Percentiles rank a stretch among this genome's conserved stretches.
Evolutionary conservation across 305 asterid genomes (phyloP).

Genomic region (Fraxinus sp.): DNA sequence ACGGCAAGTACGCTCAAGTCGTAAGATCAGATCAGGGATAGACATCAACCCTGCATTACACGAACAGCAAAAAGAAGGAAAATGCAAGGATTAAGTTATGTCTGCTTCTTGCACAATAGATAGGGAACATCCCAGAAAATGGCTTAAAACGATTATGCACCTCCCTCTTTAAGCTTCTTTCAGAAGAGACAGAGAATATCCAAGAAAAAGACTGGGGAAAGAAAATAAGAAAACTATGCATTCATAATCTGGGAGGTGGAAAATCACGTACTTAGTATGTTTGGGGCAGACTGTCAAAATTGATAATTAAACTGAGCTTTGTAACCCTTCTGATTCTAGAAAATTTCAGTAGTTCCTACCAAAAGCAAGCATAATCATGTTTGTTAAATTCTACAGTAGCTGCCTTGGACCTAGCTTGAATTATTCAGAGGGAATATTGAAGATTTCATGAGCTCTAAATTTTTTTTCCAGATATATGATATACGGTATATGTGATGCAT

Average conservation of each 20-base stretch:
- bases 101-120: background rate
- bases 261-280: background rate
- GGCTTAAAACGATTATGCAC: background rate
- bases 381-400: background rate
- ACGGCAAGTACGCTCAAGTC: slow-evolving; percentile 86
- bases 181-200: slow-evolving; percentile 4
- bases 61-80: slow-evolving; percentile 23
- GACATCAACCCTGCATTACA: slow-evolving; percentile 77
- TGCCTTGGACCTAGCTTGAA: slow-evolving; percentile 3
- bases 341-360: slow-evolving; percentile 5
- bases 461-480: background rate
- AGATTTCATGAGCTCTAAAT: slow-evolving; percentile 1
- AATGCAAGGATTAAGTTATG: background rate
- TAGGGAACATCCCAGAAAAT: background rate
- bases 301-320: background rate
- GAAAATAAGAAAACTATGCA: background rate
- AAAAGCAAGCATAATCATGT: background rate
- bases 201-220: background rate
- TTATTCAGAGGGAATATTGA: slow-evolving; percentile 1
- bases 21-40: slow-evolving; percentile 75
- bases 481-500: slow-evolving; percentile 5
- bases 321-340: slow-evolving; percentile 2
- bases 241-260: slow-evolving; percentile 2
- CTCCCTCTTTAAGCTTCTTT: background rate
- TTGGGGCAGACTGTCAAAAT: background rate